Conservation (phyloP, 306 rosid genomes). For the Urtica urens region DNA sequence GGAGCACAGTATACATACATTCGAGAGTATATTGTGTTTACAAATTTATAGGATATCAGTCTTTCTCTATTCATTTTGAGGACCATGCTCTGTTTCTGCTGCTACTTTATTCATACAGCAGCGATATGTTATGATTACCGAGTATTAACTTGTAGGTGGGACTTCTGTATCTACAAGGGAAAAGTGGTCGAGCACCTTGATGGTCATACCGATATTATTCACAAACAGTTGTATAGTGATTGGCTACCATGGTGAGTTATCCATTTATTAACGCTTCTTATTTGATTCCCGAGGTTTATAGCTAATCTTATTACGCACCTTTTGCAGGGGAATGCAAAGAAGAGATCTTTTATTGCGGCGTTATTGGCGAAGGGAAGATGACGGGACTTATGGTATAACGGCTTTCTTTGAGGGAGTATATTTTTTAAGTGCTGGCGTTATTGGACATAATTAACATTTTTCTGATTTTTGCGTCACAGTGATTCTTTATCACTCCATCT, state of each 20-base stretch:
- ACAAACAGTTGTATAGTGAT: constrained; percentile 46
- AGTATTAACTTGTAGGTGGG: constrained; percentile 58
- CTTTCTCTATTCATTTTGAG: too few relatives aligned
- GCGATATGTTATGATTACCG: neutral
- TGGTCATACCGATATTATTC: constrained; percentile 86
- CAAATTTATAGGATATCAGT: too few relatives aligned
- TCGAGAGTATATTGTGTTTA: too few relatives aligned
- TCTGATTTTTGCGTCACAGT: constrained; percentile 40
- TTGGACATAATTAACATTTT: constrained; percentile 10
- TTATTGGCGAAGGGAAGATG: constrained; percentile 91
- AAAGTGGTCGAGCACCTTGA: constrained; percentile 75
- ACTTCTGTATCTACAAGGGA: constrained; percentile 59
- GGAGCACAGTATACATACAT: too few relatives aligned
- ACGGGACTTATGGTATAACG: constrained; percentile 73
- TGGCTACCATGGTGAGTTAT: constrained; percentile 74
- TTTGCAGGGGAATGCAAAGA: constrained; percentile 67
- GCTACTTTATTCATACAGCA: too few relatives aligned
- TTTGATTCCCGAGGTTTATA: neutral
- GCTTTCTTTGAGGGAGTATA: constrained; percentile 14
- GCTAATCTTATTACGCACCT: constrained; percentile 7
- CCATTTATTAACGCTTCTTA: neutral
- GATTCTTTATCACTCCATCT: constrained; percentile 61
- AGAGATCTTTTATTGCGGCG: constrained; percentile 70
- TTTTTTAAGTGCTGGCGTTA: neutral
- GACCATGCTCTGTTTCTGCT: neutral